phyloP scores from a whole-genome alignment of 352 stramenopile genomes.

The Phytophthora macrochlamydospora region DNA sequence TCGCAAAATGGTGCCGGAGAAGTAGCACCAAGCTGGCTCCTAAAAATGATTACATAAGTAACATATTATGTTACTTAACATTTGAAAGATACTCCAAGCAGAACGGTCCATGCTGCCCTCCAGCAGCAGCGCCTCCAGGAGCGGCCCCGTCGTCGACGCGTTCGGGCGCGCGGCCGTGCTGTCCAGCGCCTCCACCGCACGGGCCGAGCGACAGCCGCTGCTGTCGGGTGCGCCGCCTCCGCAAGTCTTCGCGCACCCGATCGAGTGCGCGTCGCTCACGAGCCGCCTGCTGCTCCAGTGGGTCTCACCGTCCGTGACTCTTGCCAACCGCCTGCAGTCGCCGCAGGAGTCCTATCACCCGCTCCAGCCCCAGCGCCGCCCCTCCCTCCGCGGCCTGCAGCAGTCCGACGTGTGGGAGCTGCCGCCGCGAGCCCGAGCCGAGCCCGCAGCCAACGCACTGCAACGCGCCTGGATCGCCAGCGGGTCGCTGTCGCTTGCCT shows the following conservation, averaged over 20 bases:
- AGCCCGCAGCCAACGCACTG: slow-evolving; percentile 52
- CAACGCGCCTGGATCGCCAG: slow-evolving; percentile 64
- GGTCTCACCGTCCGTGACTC: slow-evolving; percentile 46
- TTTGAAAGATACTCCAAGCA: too few species aligned
- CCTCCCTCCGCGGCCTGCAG: slow-evolving; percentile 41
- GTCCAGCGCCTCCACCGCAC: slow-evolving; percentile 14
- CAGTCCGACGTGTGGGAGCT: slow-evolving; percentile 71
- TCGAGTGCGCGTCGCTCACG: slow-evolving; percentile 48
- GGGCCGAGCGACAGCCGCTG: slow-evolving; percentile 39
- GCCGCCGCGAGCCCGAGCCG: slow-evolving; percentile 40
- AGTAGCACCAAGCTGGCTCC: not conserved
- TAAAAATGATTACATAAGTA: too few species aligned
- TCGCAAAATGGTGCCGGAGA: not conserved
- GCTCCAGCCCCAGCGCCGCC: slow-evolving; percentile 34
- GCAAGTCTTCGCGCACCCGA: slow-evolving; percentile 43
- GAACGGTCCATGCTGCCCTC: too few species aligned
- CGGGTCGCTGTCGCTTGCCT: slow-evolving; percentile 56
- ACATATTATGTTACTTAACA: too few species aligned
- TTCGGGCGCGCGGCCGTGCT: too few species aligned
- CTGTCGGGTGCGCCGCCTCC: slow-evolving; percentile 30
- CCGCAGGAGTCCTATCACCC: slow-evolving; percentile 30
- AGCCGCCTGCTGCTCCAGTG: slow-evolving; percentile 53
- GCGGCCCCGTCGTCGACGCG: too few species aligned
- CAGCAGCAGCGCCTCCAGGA: too few species aligned
- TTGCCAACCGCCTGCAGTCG: slow-evolving; percentile 37